Evolutionary conservation across 345 rosid genomes (phyloP).

Genomic region (Populus tremula): DNA sequence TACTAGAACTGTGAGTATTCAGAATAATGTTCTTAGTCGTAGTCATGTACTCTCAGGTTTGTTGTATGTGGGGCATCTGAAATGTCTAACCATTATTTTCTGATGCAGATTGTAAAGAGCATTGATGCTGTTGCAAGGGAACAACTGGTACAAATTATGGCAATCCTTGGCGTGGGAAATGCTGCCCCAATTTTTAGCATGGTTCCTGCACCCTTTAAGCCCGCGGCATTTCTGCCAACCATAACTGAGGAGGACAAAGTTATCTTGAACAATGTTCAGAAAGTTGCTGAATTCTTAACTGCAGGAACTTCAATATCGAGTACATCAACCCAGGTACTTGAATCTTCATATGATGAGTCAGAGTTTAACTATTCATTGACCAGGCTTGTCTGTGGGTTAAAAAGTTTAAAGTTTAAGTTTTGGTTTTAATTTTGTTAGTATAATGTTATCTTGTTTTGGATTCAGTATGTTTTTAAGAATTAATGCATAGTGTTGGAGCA

Average conservation of each 20-base stretch:
- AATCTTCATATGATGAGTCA: not conserved
- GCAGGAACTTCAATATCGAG: conserved; percentile 59
- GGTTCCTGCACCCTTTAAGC: conserved; percentile 78
- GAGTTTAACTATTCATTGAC: not conserved
- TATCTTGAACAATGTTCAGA: conserved; percentile 72
- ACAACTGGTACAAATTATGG: conserved; percentile 73
- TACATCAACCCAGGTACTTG: conserved; percentile 57
- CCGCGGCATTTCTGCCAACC: conserved; percentile 72
- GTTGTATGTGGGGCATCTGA: not conserved
- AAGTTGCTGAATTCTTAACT: conserved; percentile 69
- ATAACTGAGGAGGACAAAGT: conserved; percentile 77
- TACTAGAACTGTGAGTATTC: not conserved
- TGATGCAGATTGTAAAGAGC: conserved; percentile 80
- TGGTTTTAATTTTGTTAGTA: not conserved
- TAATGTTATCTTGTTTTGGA: not conserved
- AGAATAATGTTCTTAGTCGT: not conserved
- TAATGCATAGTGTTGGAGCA: not conserved
- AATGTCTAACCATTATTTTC: conserved; percentile 4
- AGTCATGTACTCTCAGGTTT: not conserved
- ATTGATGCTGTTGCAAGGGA: conserved; percentile 92
- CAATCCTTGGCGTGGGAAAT: conserved; percentile 60
- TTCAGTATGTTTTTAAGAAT: not conserved
- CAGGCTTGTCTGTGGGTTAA: not conserved
- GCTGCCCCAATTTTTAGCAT: conserved; percentile 69
- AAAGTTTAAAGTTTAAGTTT: not conserved